Evolutionary conservation across 2,329 filamentous ascomycete genomes (phyloP).

Genomic region (Beauveria australis): DNA sequence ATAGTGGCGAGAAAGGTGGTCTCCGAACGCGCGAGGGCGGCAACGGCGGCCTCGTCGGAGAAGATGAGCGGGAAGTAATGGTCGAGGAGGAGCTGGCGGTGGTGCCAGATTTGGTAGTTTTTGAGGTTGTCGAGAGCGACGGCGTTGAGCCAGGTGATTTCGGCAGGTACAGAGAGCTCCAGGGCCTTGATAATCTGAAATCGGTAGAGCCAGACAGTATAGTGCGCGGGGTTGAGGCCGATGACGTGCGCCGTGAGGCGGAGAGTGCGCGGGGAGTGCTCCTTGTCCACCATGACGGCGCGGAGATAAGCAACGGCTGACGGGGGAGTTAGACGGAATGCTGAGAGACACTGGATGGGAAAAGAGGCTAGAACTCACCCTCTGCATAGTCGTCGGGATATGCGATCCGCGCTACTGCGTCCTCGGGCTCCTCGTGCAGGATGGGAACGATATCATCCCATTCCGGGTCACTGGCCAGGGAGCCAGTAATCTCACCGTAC

Average conservation of each 20-base stretch:
- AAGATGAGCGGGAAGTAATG: slow-evolving; percentile 51
- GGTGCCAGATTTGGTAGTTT: slow-evolving; percentile 97
- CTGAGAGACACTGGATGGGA: neutral
- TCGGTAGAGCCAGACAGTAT: slow-evolving; percentile 97
- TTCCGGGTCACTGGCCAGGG: slow-evolving; percentile 52
- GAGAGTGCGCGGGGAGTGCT: slow-evolving; percentile 71
- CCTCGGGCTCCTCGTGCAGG: slow-evolving; percentile 71
- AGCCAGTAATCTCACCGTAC: slow-evolving; percentile 40
- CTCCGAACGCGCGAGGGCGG: slow-evolving; percentile 57
- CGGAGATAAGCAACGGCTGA: slow-evolving; percentile 84
- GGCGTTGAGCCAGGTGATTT: slow-evolving; percentile 79
- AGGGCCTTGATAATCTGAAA: slow-evolving; percentile 68
- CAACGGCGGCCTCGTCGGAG: slow-evolving; percentile 46
- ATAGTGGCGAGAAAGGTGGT: slow-evolving; percentile 69
- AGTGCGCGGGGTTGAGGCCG: slow-evolving; percentile 88
- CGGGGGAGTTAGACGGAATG: neutral
- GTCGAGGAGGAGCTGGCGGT: slow-evolving; percentile 58
- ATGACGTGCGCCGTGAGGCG: slow-evolving; percentile 85
- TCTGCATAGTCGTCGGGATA: slow-evolving; percentile 87
- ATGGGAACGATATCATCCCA: slow-evolving; percentile 85
- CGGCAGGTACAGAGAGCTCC: slow-evolving; percentile 55
- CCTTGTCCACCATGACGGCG: slow-evolving; percentile 83
- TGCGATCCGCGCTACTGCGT: slow-evolving; percentile 83
- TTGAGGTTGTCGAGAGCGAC: slow-evolving; percentile 80
- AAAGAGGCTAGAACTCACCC: slow-evolving; percentile 34